phyloP scores from a whole-genome alignment of 176 grass and related monocot genomes.

The Zea mays region Zm-B73-REFERENCE-NAM-5.0 NC_050100.1:215369001-215369500 shows the following conservation, averaged over 20 bases:
- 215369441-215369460: neutral
- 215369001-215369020: neutral
- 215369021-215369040: neutral
- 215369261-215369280: too few relatives aligned
- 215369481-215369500: neutral
- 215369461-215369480: neutral
- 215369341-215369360: neutral
- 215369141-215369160: too few relatives aligned
- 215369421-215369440: neutral
- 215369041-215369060: constrained; percentile 10
- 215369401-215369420: neutral
- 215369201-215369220: too few relatives aligned
- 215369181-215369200: too few relatives aligned
- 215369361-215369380: neutral
- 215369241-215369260: too few relatives aligned
- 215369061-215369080: neutral
- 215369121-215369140: too few relatives aligned
- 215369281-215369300: too few relatives aligned
- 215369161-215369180: too few relatives aligned
- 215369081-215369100: neutral
- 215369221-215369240: too few relatives aligned
- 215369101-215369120: neutral
- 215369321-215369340: neutral
- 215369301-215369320: neutral
- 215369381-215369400: constrained; percentile 11